These are phyloP conservation scores for Chenopodium suecicum DNA, from an alignment of 148 eudicot species.

Conservation along the genomic window DNA sequence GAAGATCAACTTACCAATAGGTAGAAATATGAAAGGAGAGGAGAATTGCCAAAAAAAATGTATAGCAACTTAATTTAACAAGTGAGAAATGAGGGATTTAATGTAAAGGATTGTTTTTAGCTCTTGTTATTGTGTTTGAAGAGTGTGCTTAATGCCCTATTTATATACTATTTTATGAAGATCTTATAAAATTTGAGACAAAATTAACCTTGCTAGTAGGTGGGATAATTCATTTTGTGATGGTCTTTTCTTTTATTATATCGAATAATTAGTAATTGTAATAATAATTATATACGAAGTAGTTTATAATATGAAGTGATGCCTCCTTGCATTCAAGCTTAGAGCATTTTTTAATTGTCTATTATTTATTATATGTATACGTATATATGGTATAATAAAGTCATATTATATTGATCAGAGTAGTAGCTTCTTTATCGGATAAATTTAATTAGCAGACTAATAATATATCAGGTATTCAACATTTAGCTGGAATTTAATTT, in stretches of 20 bases:
- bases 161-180: constrained; percentile 8
- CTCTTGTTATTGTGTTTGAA: neutral
- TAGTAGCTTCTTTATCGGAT: neutral
- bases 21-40: neutral
- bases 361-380: no score
- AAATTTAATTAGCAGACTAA: neutral
- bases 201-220: constrained; percentile 12
- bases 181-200: neutral
- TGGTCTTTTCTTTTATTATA: no score
- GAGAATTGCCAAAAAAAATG: neutral
- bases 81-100: neutral
- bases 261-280: no score
- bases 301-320: neutral
- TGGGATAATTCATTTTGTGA: neutral
- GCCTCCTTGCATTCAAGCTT: neutral
- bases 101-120: neutral
- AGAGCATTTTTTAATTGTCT: neutral
- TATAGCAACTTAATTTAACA: neutral
- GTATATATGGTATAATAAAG: no score
- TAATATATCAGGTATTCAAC: no score
- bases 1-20: constrained; percentile 28
- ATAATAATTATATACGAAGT: no score
- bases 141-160: constrained; percentile 1
- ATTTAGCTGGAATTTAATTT: neutral
- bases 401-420: neutral